Evolutionary conservation across 2,329 filamentous ascomycete genomes (phyloP).

Genomic region (Tolypocladium tropicale): DNA sequence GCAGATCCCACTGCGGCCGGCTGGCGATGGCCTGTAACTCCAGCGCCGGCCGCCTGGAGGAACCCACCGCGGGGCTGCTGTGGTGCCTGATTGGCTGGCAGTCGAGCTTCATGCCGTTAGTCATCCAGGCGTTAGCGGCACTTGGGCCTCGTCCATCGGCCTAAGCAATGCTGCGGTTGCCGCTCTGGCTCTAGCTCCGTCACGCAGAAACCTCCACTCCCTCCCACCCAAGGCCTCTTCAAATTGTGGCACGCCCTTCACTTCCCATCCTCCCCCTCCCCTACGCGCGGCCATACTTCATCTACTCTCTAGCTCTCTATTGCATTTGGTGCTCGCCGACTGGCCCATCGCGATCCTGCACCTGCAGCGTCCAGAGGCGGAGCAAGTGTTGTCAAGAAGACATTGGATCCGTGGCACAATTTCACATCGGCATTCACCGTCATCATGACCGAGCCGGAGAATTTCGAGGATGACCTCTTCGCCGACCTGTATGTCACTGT

Average conservation of each 20-base stretch:
- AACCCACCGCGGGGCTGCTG: not conserved
- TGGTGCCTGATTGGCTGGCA: not conserved
- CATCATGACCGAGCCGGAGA: conserved; percentile 68
- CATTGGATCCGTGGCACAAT: not conserved
- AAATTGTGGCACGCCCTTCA: not conserved
- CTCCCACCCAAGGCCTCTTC: not conserved
- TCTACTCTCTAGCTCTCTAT: too few species aligned
- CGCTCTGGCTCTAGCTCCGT: not conserved
- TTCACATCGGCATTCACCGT: not conserved
- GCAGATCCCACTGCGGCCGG: not conserved
- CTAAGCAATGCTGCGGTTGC: not conserved
- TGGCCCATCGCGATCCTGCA: not conserved
- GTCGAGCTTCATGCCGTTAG: not conserved
- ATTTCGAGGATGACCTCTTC: conserved; percentile 89
- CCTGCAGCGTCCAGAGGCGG: not conserved
- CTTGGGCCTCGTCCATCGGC: not conserved
- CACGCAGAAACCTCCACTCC: not conserved
- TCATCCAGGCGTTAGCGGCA: not conserved
- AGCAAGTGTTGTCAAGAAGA: not conserved
- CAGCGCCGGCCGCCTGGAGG: not conserved
- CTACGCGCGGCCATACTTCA: not conserved
- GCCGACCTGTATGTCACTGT: conserved; percentile 67
- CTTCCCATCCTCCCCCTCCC: not conserved
- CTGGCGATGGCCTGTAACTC: not conserved
- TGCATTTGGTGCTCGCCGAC: too few species aligned